These are phyloP conservation scores for Tinospora cordifolia DNA, from an alignment of 164 flowering plant species.

Conservation along the genomic window DNA sequence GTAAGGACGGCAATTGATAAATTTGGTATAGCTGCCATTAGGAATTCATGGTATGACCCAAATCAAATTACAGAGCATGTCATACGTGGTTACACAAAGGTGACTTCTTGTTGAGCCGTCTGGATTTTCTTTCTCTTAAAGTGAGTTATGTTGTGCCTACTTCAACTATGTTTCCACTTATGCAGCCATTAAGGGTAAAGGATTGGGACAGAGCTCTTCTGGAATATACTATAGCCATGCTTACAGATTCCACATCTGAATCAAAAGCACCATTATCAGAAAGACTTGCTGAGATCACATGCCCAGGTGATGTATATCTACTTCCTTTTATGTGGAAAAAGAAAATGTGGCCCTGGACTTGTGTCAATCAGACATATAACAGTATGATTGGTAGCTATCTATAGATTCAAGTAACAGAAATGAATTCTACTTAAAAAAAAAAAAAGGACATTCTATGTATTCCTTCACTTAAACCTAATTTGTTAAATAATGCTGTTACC, in stretches of 20 bases:
- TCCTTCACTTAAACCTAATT: too few species aligned
- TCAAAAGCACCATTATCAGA: constrained; percentile 45
- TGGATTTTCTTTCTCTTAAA: neutral
- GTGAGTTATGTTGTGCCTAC: neutral
- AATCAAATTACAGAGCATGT: constrained; percentile 48
- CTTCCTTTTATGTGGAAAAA: neutral
- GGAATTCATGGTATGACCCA: constrained; percentile 77
- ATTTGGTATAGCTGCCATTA: constrained; percentile 62
- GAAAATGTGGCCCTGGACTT: too few species aligned
- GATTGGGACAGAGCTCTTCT: constrained; percentile 84
- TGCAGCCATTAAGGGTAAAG: constrained; percentile 75
- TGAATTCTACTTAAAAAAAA: too few species aligned
- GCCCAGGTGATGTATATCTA: constrained; percentile 60
- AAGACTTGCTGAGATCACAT: constrained; percentile 66
- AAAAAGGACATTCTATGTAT: too few species aligned
- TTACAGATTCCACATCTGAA: constrained; percentile 42
- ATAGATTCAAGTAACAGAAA: too few species aligned
- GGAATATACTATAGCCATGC: constrained; percentile 58
- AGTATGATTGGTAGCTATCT: too few species aligned
- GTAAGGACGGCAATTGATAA: constrained; percentile 65
- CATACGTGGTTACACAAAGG: constrained; percentile 78
- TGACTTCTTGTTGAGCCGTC: constrained; percentile 11
- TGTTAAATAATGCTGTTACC: too few species aligned
- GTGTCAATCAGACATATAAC: too few species aligned
- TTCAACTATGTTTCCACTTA: neutral